phyloP scores from a whole-genome alignment of 345 rosid genomes.

The Brassica nigra region DNA sequence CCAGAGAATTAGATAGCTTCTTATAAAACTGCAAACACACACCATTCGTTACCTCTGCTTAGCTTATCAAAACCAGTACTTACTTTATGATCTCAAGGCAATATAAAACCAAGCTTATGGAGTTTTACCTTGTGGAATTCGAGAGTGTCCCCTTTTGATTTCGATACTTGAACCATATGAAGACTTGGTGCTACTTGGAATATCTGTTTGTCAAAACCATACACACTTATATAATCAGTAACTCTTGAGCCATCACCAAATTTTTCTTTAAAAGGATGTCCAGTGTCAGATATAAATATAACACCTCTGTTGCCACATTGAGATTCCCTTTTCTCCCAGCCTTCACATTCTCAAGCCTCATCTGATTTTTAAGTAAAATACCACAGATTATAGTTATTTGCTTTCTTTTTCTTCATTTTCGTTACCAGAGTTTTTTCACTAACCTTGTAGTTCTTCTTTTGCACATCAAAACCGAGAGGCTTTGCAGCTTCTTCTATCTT shows the following conservation, averaged over 20 bases:
- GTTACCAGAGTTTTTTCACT: not conserved
- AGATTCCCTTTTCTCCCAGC: not conserved
- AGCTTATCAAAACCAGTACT: not conserved
- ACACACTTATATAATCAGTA: not conserved
- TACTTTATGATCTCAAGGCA: not conserved
- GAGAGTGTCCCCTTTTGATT: not conserved
- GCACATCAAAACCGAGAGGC: not conserved
- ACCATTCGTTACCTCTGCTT: not conserved
- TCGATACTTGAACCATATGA: not conserved
- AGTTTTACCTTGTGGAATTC: not conserved
- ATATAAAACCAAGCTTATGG: not conserved
- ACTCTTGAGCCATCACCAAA: not conserved
- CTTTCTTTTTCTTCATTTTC: not conserved
- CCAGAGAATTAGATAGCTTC: not conserved
- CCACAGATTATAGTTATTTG: not conserved
- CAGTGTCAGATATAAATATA: not conserved
- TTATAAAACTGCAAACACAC: not conserved
- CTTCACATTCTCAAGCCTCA: not conserved
- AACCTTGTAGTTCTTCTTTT: not conserved
- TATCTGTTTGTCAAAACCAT: not conserved
- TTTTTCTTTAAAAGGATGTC: no score
- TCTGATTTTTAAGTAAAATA: not conserved
- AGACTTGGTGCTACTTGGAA: constrained; percentile 1
- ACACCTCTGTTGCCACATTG: not conserved
- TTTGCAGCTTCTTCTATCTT: not conserved